Evolutionary conservation across 2,329 filamentous ascomycete species (phyloP), one percentile per base, ranked within the genome.

Genomic region (Pseudopithomyces maydicus): DNA sequence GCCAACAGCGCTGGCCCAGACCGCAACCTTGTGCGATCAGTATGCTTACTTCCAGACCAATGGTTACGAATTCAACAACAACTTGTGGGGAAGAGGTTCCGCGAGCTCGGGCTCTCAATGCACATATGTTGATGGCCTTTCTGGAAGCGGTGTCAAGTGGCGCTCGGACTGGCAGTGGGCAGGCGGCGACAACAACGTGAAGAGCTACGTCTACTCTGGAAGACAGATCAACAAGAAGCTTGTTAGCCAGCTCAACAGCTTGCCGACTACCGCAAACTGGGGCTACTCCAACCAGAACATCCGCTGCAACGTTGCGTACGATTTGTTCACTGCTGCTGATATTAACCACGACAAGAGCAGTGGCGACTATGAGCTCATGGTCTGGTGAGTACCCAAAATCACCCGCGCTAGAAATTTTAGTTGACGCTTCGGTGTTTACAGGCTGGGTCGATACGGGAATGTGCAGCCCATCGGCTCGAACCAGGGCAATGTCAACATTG

Each of bases 371-470:
- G 64, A 68, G 50, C 54, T 69, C 46, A 66, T 66, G 67, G 56
- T 69, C 20, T 68, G 67, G 66, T 66, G 46, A 57, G 61, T 56
- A 29, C 26, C 8, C 8, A 8, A 8, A 29, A 8, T 5, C 8
- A 29, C 8, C 26, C 8, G 8, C 5, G 8, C 26, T 29, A 29
- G 8, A 29, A 5, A 29, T 29, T 29, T 29, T 5, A 29, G 26
- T 29, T 29, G 8, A 29, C 26, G 26, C 26, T 29, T 29, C 8
- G 26, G 26, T 29, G 4, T 29, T 41, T 20, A 26, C 35, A 61
- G 85, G 85, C 77, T 86, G 44, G 83, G 78, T 2, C 81, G 82
- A 45, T 70, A 84, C 47, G 83, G 81, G 36, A 79, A 79, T 39
- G 82, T 82, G 14, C 61, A 56, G 26, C 64, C 62, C 26, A 68